Conservation (phyloP, 2,329 filamentous ascomycete species). For the Fonsecaea nubica region DNA sequence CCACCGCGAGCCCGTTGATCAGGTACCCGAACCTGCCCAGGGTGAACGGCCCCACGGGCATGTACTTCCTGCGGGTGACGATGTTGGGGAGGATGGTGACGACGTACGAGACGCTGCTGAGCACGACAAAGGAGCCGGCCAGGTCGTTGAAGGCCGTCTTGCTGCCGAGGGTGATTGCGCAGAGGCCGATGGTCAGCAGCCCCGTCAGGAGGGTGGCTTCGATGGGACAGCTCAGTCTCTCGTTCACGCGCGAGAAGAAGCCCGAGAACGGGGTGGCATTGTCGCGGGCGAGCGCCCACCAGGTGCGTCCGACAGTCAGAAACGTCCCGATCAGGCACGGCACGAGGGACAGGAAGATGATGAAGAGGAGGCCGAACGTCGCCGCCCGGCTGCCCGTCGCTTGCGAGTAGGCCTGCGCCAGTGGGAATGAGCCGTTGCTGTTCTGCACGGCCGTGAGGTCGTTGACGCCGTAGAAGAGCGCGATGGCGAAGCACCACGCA, state of each 20-base stretch:
- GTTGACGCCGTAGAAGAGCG: conserved; percentile 58
- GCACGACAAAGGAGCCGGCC: conserved; percentile 64
- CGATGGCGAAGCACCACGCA: conserved; percentile 52
- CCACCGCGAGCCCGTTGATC: conserved; percentile 54
- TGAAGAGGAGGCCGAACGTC: conserved; percentile 58
- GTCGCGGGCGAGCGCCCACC: conserved; percentile 58
- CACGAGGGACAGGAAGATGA: conserved; percentile 62
- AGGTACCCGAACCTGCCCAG: conserved; percentile 56
- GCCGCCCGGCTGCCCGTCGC: conserved; percentile 59
- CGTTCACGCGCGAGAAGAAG: conserved; percentile 57
- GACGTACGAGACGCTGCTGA: conserved; percentile 63
- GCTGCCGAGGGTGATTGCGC: conserved; percentile 55
- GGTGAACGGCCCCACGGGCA: conserved; percentile 59
- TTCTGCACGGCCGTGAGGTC: conserved; percentile 50
- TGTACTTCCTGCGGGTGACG: conserved; percentile 58
- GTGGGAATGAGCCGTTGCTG: conserved; percentile 63
- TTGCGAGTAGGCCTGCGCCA: conserved; percentile 70
- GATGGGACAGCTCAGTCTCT: conserved; percentile 58
- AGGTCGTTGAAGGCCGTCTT: conserved; percentile 61
- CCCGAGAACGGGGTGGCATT: conserved; percentile 61
- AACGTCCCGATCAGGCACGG: conserved; percentile 62
- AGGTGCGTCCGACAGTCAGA: conserved; percentile 60
- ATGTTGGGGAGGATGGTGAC: conserved; percentile 60
- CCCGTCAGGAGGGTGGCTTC: conserved; percentile 62
- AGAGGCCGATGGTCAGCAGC: conserved; percentile 58